Evolutionary conservation across 208 protist species (phyloP).

Genomic region (Lotmaria passim): DNA sequence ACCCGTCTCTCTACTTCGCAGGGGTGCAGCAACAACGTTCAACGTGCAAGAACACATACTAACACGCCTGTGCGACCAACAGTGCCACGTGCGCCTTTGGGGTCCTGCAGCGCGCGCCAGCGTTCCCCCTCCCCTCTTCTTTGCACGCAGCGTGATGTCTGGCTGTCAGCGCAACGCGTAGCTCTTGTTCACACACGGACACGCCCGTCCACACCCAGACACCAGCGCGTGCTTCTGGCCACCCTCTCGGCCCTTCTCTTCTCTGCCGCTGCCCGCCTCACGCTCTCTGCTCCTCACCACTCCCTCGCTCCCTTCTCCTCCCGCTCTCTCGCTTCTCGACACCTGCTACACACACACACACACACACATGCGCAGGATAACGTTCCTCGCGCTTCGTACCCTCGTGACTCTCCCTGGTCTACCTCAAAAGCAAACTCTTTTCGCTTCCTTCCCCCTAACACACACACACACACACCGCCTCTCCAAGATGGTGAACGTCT

Average conservation of each 20-base stretch:
- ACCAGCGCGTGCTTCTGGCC: neutral
- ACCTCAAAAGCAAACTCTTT: slow-evolving; percentile 7
- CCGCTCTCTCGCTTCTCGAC: neutral
- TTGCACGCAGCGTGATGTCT: too few species aligned
- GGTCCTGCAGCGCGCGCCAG: too few species aligned
- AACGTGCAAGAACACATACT: neutral
- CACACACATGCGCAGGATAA: neutral
- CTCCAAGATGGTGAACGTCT: slow-evolving; percentile 80
- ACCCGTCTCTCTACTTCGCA: neutral
- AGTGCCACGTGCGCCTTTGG: too few species aligned
- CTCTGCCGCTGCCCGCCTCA: neutral
- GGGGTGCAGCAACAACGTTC: neutral
- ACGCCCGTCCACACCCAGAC: too few species aligned
- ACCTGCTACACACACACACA: neutral
- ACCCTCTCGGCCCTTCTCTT: neutral
- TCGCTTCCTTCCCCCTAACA: neutral
- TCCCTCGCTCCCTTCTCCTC: neutral
- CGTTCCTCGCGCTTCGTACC: neutral
- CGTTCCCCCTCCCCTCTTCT: too few species aligned
- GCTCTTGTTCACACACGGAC: too few species aligned
- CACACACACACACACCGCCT: neutral
- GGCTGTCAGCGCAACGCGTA: too few species aligned
- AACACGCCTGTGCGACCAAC: too few species aligned
- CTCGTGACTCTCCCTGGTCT: neutral
- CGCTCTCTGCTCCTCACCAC: neutral